Evolutionary conservation across 2,329 filamentous ascomycete species (phyloP).

Genomic region (Fusarium chaquense): DNA sequence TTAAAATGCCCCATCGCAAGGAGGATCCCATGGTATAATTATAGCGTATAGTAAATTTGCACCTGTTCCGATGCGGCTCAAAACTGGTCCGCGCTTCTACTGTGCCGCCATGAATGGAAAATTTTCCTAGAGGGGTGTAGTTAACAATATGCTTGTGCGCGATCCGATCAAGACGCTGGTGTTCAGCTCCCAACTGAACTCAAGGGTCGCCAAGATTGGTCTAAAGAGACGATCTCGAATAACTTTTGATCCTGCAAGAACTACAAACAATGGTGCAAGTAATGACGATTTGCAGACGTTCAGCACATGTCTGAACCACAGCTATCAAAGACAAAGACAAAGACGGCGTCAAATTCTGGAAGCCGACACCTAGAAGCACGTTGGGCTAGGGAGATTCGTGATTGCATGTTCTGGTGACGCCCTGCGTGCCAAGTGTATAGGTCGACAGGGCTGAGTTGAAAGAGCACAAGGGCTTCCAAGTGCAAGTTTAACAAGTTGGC

Average conservation of each 20-base stretch:
- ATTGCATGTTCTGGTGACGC: slow-evolving; percentile 40
- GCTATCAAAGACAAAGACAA: slow-evolving; percentile 17
- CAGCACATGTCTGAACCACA: background rate
- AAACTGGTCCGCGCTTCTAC: slow-evolving; percentile 27
- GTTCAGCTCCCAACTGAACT: slow-evolving; percentile 17
- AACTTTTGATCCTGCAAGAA: slow-evolving; percentile 18
- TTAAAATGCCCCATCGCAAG: slow-evolving; percentile 34
- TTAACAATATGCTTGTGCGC: slow-evolving; percentile 25
- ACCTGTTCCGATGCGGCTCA: slow-evolving; percentile 46
- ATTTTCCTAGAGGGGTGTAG: slow-evolving; percentile 27
- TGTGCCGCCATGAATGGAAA: slow-evolving; percentile 22
- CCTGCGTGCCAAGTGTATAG: slow-evolving; percentile 10
- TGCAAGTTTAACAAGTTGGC: background rate
- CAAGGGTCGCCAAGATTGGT: slow-evolving; percentile 27
- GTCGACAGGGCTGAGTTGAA: slow-evolving; percentile 31
- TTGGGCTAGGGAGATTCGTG: slow-evolving; percentile 31
- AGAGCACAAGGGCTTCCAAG: slow-evolving; percentile 23
- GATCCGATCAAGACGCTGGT: background rate
- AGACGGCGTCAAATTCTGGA: slow-evolving; percentile 4
- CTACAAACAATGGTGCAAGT: slow-evolving; percentile 27
- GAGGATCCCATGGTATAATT: slow-evolving; percentile 47
- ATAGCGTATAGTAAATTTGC: slow-evolving; percentile 48
- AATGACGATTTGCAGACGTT: slow-evolving; percentile 15
- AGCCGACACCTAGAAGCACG: slow-evolving; percentile 31
- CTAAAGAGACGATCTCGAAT: slow-evolving; percentile 4